A percentile compares a stretch with the other conserved stretches of the same genome.
phyloP scores from a whole-genome alignment of 2,329 filamentous ascomycete genomes.

The Clonostachys chloroleuca region DNA sequence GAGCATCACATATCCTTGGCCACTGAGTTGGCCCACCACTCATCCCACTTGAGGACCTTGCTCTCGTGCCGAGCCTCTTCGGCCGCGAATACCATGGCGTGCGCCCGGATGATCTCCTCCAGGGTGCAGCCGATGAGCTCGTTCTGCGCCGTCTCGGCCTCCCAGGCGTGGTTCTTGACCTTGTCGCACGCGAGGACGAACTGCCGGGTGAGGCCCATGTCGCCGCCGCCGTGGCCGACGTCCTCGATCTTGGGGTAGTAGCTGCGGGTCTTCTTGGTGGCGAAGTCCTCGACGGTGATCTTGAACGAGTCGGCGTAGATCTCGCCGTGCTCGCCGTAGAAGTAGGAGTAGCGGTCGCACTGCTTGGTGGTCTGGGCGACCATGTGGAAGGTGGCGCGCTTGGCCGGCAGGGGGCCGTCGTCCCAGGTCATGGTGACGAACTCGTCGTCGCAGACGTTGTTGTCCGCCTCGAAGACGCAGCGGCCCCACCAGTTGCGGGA shows the following conservation, averaged over 20 bases:
- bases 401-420: constrained; percentile 40
- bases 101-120: constrained; percentile 83
- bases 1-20: constrained; percentile 7
- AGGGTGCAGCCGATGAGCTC: constrained; percentile 76
- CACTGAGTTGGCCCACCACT: constrained; percentile 62
- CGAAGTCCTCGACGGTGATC: constrained; percentile 67
- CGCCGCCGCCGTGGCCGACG: constrained; percentile 33
- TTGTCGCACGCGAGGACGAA: constrained; percentile 79
- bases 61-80: constrained; percentile 74
- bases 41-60: constrained; percentile 68
- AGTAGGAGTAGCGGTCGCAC: constrained; percentile 77
- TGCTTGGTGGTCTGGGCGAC: constrained; percentile 83
- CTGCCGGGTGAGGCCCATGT: constrained; percentile 63
- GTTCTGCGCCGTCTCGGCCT: constrained; percentile 66
- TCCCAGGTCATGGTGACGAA: constrained; percentile 87
- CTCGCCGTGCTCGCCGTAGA: constrained; percentile 86
- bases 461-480: constrained; percentile 93
- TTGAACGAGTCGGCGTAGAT: constrained; percentile 76
- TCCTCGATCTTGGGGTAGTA: constrained; percentile 24
- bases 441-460: constrained; percentile 92
- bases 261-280: constrained; percentile 22
- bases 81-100: constrained; percentile 90
- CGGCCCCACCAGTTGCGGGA: constrained; percentile 77
- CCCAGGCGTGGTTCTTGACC: constrained; percentile 67
- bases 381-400: constrained; percentile 92